Percentiles rank a stretch among this genome's conserved stretches.
Conservation (phyloP, 805 yeast genomes). For the Candida golubevii region DNA sequence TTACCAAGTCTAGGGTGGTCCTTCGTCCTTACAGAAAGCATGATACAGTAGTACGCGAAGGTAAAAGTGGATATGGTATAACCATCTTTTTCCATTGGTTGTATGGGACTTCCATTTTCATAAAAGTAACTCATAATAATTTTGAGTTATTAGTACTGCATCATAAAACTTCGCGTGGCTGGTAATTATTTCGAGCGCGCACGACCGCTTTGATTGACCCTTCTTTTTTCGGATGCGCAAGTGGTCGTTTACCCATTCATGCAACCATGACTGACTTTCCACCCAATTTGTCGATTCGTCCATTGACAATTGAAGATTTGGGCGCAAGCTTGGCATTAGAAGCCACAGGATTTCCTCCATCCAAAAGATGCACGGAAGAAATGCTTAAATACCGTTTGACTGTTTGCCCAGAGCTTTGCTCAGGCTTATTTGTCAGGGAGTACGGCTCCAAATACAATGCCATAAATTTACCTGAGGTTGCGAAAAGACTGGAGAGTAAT, state of each 20-base stretch:
- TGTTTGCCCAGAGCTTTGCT: conserved; percentile 84
- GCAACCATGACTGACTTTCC: conserved; percentile 41
- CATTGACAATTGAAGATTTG: conserved; percentile 45
- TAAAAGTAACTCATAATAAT: no score
- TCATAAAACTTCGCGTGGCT: no score
- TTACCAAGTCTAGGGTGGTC: no score
- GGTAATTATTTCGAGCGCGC: conserved; percentile 3
- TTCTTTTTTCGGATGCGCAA: not conserved
- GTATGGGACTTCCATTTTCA: no score
- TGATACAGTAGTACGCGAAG: no score
- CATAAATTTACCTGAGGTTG: conserved; percentile 38
- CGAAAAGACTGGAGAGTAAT: conserved; percentile 29
- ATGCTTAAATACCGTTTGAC: conserved; percentile 63
- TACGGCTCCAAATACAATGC: conserved; percentile 46
- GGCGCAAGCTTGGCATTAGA: conserved; percentile 63
- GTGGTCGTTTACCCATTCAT: not conserved
- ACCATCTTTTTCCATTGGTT: no score
- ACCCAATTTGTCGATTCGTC: conserved; percentile 38
- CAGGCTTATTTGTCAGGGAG: conserved; percentile 79
- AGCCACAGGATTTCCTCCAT: conserved; percentile 59
- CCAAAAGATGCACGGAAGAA: conserved; percentile 65
- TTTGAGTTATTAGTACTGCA: no score
- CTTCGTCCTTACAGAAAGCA: no score
- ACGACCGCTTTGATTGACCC: conserved; percentile 2
- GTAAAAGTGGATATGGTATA: no score